Conservation (phyloP, 176 grass and related monocot species). For the Oryza glaberrima region DNA sequence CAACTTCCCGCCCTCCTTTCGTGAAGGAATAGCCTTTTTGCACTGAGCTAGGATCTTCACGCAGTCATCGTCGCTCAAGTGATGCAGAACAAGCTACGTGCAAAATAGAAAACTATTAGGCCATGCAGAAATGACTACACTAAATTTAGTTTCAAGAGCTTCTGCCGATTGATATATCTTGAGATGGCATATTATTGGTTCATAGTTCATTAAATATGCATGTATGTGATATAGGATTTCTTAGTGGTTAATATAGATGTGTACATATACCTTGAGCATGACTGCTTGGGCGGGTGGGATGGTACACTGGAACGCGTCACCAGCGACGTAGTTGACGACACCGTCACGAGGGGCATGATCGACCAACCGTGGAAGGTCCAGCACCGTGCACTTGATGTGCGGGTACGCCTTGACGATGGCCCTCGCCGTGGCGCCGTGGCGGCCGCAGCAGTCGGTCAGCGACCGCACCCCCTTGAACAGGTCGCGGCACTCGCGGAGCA, state of each 20-base stretch:
- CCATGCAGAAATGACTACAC: no score
- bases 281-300: conserved; percentile 55
- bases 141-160: no score
- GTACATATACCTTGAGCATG: conserved; percentile 41
- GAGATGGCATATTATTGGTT: no score
- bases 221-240: no score
- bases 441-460: conserved; percentile 47
- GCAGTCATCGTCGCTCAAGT: conserved; percentile 51
- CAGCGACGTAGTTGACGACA: conserved; percentile 34
- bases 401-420: conserved; percentile 47
- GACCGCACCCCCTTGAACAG: conserved; percentile 40
- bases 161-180: no score
- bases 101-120: no score
- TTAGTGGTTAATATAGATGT: no score
- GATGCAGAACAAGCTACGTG: conserved; percentile 34
- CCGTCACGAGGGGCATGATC: background rate
- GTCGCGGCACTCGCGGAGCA: background rate
- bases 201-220: no score
- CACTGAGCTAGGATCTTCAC: conserved; percentile 49
- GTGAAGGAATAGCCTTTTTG: conserved; percentile 46
- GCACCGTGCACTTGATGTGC: conserved; percentile 37
- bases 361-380: conserved; percentile 52
- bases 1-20: conserved; percentile 37
- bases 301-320: conserved; percentile 45
- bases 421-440: conserved; percentile 39